These are phyloP conservation scores for Aspergillus coremiiformis DNA, from an alignment of 495 filamentous ascomycete species.

Conservation along the genomic window DNA sequence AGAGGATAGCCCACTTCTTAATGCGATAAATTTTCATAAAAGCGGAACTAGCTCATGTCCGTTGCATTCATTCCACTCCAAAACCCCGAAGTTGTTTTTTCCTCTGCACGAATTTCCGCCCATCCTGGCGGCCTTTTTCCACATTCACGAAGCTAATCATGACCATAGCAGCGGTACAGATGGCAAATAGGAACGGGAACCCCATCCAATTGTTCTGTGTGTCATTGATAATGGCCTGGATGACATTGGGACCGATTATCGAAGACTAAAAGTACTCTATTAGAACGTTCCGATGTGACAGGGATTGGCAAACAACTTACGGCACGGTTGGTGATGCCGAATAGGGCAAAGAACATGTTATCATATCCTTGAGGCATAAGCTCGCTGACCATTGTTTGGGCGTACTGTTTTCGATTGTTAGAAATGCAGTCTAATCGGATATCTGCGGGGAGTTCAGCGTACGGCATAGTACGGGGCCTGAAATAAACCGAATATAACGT, in stretches of 20 bases:
- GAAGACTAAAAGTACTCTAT: constrained; percentile 28
- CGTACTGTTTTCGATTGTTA: constrained; percentile 25
- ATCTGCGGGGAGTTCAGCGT: background rate
- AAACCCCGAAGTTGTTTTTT: constrained; percentile 9
- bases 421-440: background rate
- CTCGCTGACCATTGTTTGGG: constrained; percentile 49
- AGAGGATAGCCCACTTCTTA: no score
- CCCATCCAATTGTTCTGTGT: constrained; percentile 47
- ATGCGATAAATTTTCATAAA: no score
- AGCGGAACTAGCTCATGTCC: no score
- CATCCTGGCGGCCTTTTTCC: constrained; percentile 42
- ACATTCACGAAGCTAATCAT: constrained; percentile 39
- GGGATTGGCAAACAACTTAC: constrained; percentile 21
- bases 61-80: background rate
- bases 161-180: constrained; percentile 37
- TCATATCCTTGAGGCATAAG: constrained; percentile 45
- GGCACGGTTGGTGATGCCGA: constrained; percentile 45
- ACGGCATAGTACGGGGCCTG: constrained; percentile 47
- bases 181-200: constrained; percentile 42
- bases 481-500: constrained; percentile 42
- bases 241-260: constrained; percentile 44
- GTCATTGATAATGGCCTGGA: constrained; percentile 43
- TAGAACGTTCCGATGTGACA: background rate
- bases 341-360: constrained; percentile 48
- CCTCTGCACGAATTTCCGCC: constrained; percentile 32